phyloP scores from a whole-genome alignment of 495 filamentous ascomycete species.

The Daldinia concentrica region DNA sequence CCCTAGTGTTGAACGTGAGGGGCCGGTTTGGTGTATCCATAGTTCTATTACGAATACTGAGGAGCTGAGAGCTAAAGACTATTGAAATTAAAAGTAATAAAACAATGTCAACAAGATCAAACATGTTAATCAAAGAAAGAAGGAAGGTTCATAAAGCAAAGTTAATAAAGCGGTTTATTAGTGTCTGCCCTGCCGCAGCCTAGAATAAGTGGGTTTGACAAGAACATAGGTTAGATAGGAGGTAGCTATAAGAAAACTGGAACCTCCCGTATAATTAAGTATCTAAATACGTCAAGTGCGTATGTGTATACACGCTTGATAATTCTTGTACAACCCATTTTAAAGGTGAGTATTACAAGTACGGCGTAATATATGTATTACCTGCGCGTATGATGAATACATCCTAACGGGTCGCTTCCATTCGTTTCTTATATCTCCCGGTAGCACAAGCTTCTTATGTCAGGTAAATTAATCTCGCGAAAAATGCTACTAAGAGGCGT shows the following conservation, averaged over 20 bases:
- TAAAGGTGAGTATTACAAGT: background rate
- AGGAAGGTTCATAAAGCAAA: background rate
- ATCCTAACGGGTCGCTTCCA: background rate
- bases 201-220: background rate
- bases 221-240: no score
- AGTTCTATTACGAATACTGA: background rate
- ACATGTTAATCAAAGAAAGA: slow-evolving; percentile 1
- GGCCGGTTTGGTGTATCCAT: background rate
- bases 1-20: background rate
- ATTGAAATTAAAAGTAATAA: background rate
- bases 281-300: background rate
- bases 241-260: background rate
- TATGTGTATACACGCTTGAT: background rate
- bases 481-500: background rate
- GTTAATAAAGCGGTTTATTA: background rate
- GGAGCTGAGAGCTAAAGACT: background rate
- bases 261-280: background rate
- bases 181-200: background rate
- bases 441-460: background rate
- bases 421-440: background rate
- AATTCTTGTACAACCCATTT: background rate
- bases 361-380: background rate
- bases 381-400: background rate
- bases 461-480: background rate
- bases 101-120: background rate